A percentile compares a stretch with the other conserved stretches of the same genome.
phyloP scores from a whole-genome alignment of 2,329 filamentous ascomycete species.

The Penicillium sp. region DNA sequence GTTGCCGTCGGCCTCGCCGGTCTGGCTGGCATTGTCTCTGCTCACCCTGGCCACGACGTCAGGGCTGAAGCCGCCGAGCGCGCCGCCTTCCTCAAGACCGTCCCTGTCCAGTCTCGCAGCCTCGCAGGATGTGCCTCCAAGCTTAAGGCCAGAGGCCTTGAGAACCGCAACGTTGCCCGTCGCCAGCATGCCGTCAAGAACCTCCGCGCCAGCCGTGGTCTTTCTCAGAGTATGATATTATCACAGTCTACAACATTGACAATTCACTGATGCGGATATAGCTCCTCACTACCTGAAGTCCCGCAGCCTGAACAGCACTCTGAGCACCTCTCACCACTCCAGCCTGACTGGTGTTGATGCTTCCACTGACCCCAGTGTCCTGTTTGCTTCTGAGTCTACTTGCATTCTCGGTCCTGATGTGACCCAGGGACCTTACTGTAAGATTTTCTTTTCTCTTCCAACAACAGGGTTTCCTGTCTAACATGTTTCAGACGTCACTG shows the following conservation, averaged over 20 bases:
- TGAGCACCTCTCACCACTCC: slow-evolving; percentile 45
- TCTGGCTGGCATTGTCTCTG: slow-evolving; percentile 31
- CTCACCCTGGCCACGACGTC: slow-evolving; percentile 55
- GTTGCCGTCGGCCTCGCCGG: slow-evolving; percentile 26
- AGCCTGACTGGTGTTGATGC: slow-evolving; percentile 27
- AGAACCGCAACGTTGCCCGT: slow-evolving; percentile 48
- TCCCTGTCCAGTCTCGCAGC: slow-evolving; percentile 42
- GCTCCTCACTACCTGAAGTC: slow-evolving; percentile 27
- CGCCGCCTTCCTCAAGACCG: slow-evolving; percentile 47
- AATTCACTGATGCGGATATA: slow-evolving; percentile 1
- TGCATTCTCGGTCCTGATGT: slow-evolving; percentile 57
- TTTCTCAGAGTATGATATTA: slow-evolving; percentile 28
- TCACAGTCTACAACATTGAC: no score
- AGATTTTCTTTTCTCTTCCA: background rate
- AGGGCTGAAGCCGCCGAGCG: slow-evolving; percentile 54
- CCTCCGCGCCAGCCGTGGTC: slow-evolving; percentile 45
- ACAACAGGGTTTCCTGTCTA: background rate
- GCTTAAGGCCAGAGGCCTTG: slow-evolving; percentile 52
- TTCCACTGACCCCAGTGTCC: slow-evolving; percentile 24
- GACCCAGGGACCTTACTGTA: slow-evolving; percentile 57
- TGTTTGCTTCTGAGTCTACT: slow-evolving; percentile 37
- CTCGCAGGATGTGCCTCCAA: slow-evolving; percentile 52
- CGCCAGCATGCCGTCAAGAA: slow-evolving; percentile 46
- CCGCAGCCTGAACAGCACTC: slow-evolving; percentile 37
- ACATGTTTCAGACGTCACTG: slow-evolving; percentile 32